Base-by-base conservation (phyloP, 177 flowering plant genomes). In the Vitis hybrid region DNA sequence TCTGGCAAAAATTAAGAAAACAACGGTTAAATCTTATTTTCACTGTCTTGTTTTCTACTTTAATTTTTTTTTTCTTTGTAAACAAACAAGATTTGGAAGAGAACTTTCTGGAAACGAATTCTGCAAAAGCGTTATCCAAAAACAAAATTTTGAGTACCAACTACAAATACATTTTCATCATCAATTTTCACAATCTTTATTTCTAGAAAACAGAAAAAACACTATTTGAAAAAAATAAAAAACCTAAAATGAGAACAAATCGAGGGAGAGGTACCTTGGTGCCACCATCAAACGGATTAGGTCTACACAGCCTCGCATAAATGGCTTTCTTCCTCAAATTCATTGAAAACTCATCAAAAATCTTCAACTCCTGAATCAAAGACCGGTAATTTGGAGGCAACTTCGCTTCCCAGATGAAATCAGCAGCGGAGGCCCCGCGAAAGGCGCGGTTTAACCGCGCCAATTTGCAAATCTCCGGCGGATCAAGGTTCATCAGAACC, bases 371-470 rank as follows among this genome's bases (percentile, higher is more conserved):
- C 2, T 68, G 48, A 20, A 82, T n/a, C 48, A 39, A 39, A 52
- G 26, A 67, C 34, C 16, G 12, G 31, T 80, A 84, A 57, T 73
- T 82, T 5, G 79, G 56, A 22, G 87, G 87, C 72, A 85, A 55
- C 49, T 85, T 85, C 7, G 80, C 68, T 34, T 74, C 82, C 89
- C 89, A 85, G 4, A 85, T 76, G 64, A 83, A 84, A 66, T 85
- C 85, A 12, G 89, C 82, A 12, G 78, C 75, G 2, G 89, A 75
- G 15, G 87, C 89, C 0, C 73, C 80, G 10, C 83, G 78, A 59
- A 85, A 85, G 29, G 83, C 75, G 53, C 78, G 80, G 61, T 80
- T 84, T 5, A 83, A 7, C 0, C 83, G 71, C 26, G 89, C 89
- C 34, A 85, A 60, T 10, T 74, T 71, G 73, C 87, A 84, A 4